phyloP scores from a whole-genome alignment of 768 basidiomycete genomes.

The Lyophyllum shimeji region DNA sequence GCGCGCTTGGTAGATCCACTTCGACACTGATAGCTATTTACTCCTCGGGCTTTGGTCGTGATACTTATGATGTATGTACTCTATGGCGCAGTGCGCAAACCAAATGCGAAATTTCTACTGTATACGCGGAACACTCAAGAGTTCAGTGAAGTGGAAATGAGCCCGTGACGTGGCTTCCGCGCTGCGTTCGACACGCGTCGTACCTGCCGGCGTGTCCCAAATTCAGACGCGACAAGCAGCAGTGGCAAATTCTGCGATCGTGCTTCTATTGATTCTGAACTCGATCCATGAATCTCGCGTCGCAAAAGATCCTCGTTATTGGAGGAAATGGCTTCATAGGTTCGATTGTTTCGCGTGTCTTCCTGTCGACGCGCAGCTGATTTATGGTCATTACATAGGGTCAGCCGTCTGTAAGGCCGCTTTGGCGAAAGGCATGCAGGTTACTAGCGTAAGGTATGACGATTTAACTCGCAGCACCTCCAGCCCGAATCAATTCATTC shows the following conservation, averaged over 20 bases:
- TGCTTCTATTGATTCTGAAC: background rate
- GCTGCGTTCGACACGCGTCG: background rate
- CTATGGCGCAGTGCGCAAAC: slow-evolving; percentile 3
- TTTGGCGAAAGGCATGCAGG: slow-evolving; percentile 78
- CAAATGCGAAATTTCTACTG: background rate
- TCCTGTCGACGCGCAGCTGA: background rate
- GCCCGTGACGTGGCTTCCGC: too few species aligned
- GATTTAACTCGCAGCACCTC: background rate
- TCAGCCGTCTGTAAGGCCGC: slow-evolving; percentile 93
- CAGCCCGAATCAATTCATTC: background rate
- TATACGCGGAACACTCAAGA: too few species aligned
- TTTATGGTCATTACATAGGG: slow-evolving; percentile 51
- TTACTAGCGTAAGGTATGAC: slow-evolving; percentile 83
- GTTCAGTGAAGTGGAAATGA: too few species aligned
- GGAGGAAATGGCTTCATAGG: slow-evolving; percentile 99
- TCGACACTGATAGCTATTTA: slow-evolving; percentile 4
- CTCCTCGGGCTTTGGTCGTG: background rate
- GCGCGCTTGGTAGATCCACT: slow-evolving; percentile 6
- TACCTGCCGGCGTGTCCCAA: background rate
- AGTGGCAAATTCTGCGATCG: background rate
- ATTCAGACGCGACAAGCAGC: background rate
- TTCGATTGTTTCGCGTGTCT: slow-evolving; percentile 22
- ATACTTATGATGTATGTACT: slow-evolving; percentile 3
- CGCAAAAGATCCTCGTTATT: slow-evolving; percentile 80
- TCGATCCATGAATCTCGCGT: slow-evolving; percentile 29